These are phyloP conservation scores for Rhodocollybia butyracea DNA, from an alignment of 768 basidiomycete species.

Conservation along the genomic window DNA sequence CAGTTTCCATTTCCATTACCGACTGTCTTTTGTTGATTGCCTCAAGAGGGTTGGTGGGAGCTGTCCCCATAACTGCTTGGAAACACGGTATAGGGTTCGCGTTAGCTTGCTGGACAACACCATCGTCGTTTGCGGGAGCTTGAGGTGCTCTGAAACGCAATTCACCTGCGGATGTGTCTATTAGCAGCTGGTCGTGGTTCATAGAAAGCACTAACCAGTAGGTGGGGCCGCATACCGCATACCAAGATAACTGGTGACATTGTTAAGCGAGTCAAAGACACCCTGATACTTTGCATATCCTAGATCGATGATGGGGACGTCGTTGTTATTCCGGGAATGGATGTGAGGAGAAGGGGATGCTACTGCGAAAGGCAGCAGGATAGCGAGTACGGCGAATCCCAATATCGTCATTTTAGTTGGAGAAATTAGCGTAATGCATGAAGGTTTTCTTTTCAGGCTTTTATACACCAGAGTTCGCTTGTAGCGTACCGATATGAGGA, in stretches of 20 bases:
- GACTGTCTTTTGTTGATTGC: conserved; percentile 3
- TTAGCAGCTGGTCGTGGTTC: background rate
- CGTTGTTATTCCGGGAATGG: too few species aligned
- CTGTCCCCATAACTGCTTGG: conserved; percentile 21
- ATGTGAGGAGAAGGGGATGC: too few species aligned
- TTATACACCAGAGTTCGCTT: too few species aligned
- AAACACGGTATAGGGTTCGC: conserved; percentile 29
- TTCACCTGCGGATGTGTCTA: conserved; percentile 16
- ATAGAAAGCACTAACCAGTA: background rate
- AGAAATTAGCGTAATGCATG: too few species aligned
- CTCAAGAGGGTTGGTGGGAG: conserved; percentile 31
- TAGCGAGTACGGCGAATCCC: too few species aligned
- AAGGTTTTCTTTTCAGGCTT: too few species aligned
- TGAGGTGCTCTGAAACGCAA: conserved; percentile 34
- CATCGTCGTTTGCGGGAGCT: conserved; percentile 17
- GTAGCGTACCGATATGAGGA: too few species aligned
- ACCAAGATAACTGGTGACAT: conserved; percentile 35
- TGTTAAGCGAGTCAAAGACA: conserved; percentile 26
- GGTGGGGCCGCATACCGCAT: conserved; percentile 47
- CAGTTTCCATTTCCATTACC: conserved; percentile 15
- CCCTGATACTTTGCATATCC: conserved; percentile 47
- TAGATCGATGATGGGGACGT: conserved; percentile 38
- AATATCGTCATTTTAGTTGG: too few species aligned
- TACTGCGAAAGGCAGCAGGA: too few species aligned
- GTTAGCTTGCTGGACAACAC: conserved; percentile 29